Evolutionary conservation across 345 rosid genomes (phyloP), one percentile per base, ranked within the genome.

Genomic region (Hirschfeldia incana): DNA sequence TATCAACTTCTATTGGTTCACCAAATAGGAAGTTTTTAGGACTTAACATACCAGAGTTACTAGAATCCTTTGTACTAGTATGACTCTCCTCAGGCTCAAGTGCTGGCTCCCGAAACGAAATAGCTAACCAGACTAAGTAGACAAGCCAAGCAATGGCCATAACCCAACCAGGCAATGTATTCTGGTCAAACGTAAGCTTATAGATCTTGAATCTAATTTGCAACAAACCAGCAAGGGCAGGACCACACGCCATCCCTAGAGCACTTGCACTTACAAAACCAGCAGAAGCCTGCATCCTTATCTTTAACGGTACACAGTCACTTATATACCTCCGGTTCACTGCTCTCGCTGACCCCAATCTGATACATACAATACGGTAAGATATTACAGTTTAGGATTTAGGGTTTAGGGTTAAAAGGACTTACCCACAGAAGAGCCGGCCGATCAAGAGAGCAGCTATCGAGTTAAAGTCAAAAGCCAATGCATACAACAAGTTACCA

Each of bases 201-300:
- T 81, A 91, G 36, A 95, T 84, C 85, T 85, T 89, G 82, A 95
- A 95, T 69, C 87, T 84, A 2, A 78, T 86, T 77, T 95, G 99
- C 66, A 95, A 89, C 67, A 95, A 49, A 76, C 97, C 99, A 76
- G 98, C 98, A 80, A 95, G 91, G 61, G 96, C 98, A 64, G 99
- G 99, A 84, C 99, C 99, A 83, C 96, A 91, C 26, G 99, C 99
- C 98, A 95, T 93, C 76, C 99, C 98, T n/a, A 95, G 82, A 78
- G 99, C 99, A 90, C 99, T 95, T 74, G 99, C 99, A 85, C 99
- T 95, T 51, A 95, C 99, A 85, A 95, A 95, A 73, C 94, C 99
- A 0, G 99, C 98, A 8, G 99, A 95, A 78, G 99, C 97, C 75
- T 95, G 96, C 99, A 95, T 87, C 39, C 99, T 93, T 61, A 90